Base-by-base conservation (phyloP, 2,329 filamentous ascomycete species). In the Leptographium radiaticola region DNA sequence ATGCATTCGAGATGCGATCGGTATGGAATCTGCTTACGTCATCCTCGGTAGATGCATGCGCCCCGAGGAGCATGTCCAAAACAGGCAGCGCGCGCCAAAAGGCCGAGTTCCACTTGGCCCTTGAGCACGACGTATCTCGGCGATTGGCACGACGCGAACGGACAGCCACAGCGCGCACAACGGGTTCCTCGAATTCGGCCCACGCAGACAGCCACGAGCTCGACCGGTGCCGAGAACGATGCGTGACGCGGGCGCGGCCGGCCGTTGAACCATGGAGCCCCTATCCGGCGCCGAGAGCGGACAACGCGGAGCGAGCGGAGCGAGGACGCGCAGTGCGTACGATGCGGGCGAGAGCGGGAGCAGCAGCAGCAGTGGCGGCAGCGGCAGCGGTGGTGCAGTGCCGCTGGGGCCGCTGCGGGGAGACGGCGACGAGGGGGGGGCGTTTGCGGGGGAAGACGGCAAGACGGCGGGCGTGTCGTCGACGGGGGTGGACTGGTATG, bases 401-500 rank as follows among this genome's bases (percentile, higher is more conserved):
- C 43, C 11, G 2, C 43, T 45, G 2, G 43, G 7, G 18, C 10
- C 8, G n/a, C 9, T 44, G 43, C 20, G 13, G 20, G 6, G 7
- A n/a, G 13, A 47, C 15, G 31, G 25, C 45, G 45, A 34, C 25
- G 18, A 7, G 18, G 10, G 43, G 13, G 25, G 31, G 1, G 68
- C 25, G 25, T 25, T 25, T 25, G 25, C 25, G 25, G 25, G 25
- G 5, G 25, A 25, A 25, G 25, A 25, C 3, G 25, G 25, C 25
- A 25, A 25, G 33, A 2, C 33, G 30, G 34, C n/a, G 10, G 47
- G 16, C 47, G 13, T 15, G 46, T 18, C 39, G n/a, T 39, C 31
- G 18, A 33, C 46, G 9, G 68, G 75, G 5, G 66, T 76, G 47
- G 91, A 97, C 67, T 97, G 91, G 91, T 87, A 94, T 65, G 38